Base-by-base conservation (phyloP, 768 basidiomycete species). In the Gautieria morchelliformis region DNA sequence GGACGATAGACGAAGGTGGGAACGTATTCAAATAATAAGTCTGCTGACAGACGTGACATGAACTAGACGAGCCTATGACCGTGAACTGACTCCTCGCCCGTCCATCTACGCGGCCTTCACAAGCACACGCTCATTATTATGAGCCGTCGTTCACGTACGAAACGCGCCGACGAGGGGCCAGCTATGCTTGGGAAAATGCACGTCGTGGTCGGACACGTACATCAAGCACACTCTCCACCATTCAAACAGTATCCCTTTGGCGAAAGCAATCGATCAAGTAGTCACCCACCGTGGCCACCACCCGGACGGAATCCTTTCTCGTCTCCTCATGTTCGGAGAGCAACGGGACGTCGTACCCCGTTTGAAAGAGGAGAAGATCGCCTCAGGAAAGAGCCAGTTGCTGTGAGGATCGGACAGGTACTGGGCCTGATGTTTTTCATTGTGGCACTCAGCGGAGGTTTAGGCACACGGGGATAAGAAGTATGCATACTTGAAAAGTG, bases 1-100 rank as follows among this genome's bases (percentile, higher is more conserved):
- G 7, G 71, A 79, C 49, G 75, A 77, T 53, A 66, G 77, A 47
- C 71, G 72, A 63, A 70, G 76, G 78, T 75, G 51, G 44, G 71
- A 57, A 5, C 8, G 27, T 8, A 33, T 51, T 24, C 39, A 14
- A 32, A 24, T 17, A 22, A 14, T 44, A 35, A n/a, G 3, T 27
- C 20, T 48, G 19, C 30, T 47, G 20, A 55, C 6, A 42, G 27
- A 24, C 15, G 11, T 44, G 11, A 24, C n/a, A 24, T n/a, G 2
- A 40, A n/a, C 5, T 37, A 72, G 71, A 60, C 63, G 71, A 58
- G 64, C 67, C 40, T 72, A 72, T 52, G 71, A 72, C 53, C 69
- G 70, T 10, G 57, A 53, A 42, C 45, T 53, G 42, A 35, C 45
- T 10, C 22, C 60, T 17, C 33, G 27, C 27, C 46, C 59, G 30